phyloP scores from a whole-genome alignment of 2,329 filamentous ascomycete genomes.

The Ophiostoma piceae region DNA sequence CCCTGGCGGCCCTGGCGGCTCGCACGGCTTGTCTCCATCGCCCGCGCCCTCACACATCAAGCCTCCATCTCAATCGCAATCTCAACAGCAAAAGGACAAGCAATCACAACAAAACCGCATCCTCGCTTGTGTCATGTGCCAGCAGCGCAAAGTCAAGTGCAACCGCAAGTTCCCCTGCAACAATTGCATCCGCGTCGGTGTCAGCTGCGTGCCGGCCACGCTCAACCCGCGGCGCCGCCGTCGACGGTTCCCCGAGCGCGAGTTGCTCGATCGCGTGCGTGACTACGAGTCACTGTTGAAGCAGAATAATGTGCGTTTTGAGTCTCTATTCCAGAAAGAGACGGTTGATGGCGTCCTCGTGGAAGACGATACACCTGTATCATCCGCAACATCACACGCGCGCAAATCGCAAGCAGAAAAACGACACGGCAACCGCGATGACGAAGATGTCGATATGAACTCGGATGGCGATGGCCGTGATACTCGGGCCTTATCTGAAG shows the following conservation, averaged over 20 bases:
- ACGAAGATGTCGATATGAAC: not conserved
- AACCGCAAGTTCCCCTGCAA: constrained; percentile 54
- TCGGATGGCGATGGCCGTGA: not conserved
- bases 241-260: constrained; percentile 51
- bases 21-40: not conserved
- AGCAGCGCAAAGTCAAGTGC: constrained; percentile 58
- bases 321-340: constrained; percentile 34
- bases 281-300: constrained; percentile 54
- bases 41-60: not conserved
- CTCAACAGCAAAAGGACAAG: not conserved
- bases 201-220: constrained; percentile 28
- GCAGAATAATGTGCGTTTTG: constrained; percentile 51
- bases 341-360: not conserved
- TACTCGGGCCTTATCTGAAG: not conserved
- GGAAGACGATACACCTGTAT: not conserved
- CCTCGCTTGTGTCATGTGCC: constrained; percentile 51
- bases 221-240: constrained; percentile 37
- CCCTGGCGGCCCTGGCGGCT: not conserved
- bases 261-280: constrained; percentile 52
- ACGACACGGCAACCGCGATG: not conserved
- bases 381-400: not conserved
- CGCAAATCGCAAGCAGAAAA: not conserved
- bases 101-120: constrained; percentile 33
- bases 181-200: constrained; percentile 40
- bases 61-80: not conserved